These are phyloP conservation scores for Solanum bulbocastanum DNA, from an alignment of 257 asterid species.

Conservation along the genomic window DNA sequence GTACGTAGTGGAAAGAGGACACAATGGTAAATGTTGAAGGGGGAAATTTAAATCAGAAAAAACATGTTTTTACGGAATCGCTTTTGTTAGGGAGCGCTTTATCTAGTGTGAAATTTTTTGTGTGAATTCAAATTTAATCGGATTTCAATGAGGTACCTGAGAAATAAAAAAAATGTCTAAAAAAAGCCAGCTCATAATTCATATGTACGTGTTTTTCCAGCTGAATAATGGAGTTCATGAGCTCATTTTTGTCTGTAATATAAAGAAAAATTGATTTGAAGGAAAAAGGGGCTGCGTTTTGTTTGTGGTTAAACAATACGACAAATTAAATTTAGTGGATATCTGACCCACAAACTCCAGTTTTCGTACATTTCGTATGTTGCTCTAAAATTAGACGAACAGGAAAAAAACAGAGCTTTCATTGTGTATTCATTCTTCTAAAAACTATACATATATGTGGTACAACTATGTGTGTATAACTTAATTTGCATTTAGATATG, in stretches of 20 bases:
- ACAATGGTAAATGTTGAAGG: not conserved
- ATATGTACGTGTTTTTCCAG: not conserved
- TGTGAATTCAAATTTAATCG: accelerated
- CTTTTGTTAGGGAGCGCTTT: too few relatives aligned
- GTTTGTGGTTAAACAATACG: not conserved
- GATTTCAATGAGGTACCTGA: accelerated
- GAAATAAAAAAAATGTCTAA: too few relatives aligned
- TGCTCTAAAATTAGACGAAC: not conserved
- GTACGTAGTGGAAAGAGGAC: not conserved
- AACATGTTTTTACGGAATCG: accelerated
- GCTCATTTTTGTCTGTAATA: not conserved
- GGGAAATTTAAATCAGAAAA: not conserved
- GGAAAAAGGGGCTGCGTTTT: not conserved
- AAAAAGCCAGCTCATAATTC: not conserved
- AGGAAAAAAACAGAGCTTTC: not conserved
- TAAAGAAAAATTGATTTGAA: not conserved
- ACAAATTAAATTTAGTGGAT: not conserved
- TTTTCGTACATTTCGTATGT: not conserved
- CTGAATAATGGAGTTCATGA: not conserved
- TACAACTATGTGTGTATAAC: not conserved
- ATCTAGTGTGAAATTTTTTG: accelerated
- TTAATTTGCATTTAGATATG: too few relatives aligned
- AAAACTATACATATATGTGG: not conserved
- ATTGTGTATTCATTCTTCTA: not conserved
- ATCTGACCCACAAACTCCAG: not conserved